Base-by-base conservation (phyloP, 2,329 filamentous ascomycete species). In the Arthrocladium fulminans region DNA sequence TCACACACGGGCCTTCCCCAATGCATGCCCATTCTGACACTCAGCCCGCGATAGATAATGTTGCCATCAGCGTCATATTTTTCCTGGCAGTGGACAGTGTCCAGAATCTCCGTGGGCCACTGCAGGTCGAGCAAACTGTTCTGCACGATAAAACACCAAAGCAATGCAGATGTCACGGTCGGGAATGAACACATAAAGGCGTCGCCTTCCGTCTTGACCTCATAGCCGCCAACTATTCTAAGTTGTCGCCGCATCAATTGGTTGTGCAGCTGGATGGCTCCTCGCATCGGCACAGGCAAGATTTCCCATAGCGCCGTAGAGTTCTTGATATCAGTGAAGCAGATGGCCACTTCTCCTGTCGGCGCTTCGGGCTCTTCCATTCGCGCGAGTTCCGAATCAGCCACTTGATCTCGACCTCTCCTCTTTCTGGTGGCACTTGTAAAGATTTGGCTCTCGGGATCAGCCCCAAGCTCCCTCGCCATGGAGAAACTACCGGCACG, bases 141-240 rank as follows among this genome's bases (percentile, higher is more conserved):
- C 65, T 98, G 92, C 23, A 96, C 89, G 19, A 88, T 87, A 68
- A 98, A 98, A 59, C 85, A 94, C 92, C 92, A 98, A 6, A 98
- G 75, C 42, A 98, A 71, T 3, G 92, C 92, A 7, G 89, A 92
- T 1, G 92, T 97, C 2, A 92, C 88, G 0, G 92, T 97, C 1
- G 89, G 87, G 67, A 98, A 98, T 8, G 90, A 94, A 25, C 98
- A 92, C 89, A 98, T 97, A 62, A 98, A 98, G 7, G 92, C 92
- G 68, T 98, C 92, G 57, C 92, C 92, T 86, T 98, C 92, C 15
- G 92, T 98, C 75, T 98, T 98, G 66, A 98, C 92, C 69, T 98
- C 92, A 62, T 96, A 98, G 1, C 92, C 92, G 61, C 92, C 92
- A 59, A 96, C 94, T 54, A 89, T 84, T 44, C 92, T 83, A 57